These are phyloP conservation scores for Chenopodium formosanum DNA, from an alignment of 148 eudicot species.

Conservation along the genomic window DNA sequence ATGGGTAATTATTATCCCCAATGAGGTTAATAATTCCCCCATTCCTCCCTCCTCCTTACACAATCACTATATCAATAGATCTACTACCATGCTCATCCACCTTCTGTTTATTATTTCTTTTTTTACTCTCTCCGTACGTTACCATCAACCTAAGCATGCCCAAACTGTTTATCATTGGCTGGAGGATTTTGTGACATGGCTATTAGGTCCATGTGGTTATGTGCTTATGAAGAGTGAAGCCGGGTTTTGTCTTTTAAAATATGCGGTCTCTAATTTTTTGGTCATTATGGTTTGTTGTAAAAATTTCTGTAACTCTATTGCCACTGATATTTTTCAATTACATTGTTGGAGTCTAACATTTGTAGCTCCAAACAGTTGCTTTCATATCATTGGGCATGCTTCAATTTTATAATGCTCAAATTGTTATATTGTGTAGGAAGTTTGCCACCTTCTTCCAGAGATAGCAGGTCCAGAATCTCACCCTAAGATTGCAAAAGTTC, in stretches of 20 bases:
- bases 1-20: too few relatives aligned
- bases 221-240: not conserved
- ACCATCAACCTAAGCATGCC: too few relatives aligned
- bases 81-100: too few relatives aligned
- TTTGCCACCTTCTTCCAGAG: conserved; percentile 83
- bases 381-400: not conserved
- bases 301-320: not conserved
- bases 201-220: not conserved
- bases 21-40: too few relatives aligned
- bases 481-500: conserved; percentile 87
- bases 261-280: not conserved
- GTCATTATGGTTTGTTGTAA: not conserved
- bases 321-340: not conserved
- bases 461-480: conserved; percentile 81
- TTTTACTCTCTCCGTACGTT: too few relatives aligned
- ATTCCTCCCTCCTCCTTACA: too few relatives aligned
- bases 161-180: not conserved
- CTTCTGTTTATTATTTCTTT: too few relatives aligned
- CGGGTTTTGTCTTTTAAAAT: not conserved
- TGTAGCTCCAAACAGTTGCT: not conserved
- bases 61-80: too few relatives aligned
- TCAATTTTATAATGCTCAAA: not conserved
- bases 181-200: not conserved
- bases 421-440: conserved; percentile 59
- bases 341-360: not conserved